Evolutionary conservation across 2,329 filamentous ascomycete species (phyloP).

Genomic region (Cyanodermella asteris): DNA sequence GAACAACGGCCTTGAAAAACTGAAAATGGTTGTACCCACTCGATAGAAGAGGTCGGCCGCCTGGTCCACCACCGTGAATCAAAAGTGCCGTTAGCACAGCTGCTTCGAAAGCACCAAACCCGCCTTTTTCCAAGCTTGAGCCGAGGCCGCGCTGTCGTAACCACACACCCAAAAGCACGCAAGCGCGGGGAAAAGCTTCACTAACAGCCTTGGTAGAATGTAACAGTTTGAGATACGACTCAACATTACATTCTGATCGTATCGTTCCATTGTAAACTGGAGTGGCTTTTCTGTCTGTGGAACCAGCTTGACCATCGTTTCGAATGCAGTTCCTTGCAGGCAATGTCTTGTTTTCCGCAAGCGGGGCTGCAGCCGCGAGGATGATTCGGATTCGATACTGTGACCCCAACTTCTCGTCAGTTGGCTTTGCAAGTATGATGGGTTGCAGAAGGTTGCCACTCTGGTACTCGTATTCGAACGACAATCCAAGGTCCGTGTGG

Average conservation of each 20-base stretch:
- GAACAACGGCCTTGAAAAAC: conserved; percentile 83
- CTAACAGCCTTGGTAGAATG: conserved; percentile 48
- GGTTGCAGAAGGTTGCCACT: conserved; percentile 61
- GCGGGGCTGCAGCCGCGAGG: conserved; percentile 47
- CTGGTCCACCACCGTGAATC: conserved; percentile 52
- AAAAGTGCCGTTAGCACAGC: conserved; percentile 57
- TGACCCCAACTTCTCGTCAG: conserved; percentile 16
- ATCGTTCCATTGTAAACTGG: conserved; percentile 79
- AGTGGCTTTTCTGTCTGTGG: conserved; percentile 25
- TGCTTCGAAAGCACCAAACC: conserved; percentile 91
- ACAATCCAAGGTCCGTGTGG: conserved; percentile 29
- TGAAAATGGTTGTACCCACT: conserved; percentile 73
- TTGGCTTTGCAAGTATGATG: conserved; percentile 29
- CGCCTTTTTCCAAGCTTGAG: conserved; percentile 47
- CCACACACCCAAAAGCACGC: conserved; percentile 72
- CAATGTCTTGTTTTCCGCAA: conserved; percentile 48
- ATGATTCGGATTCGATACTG: conserved; percentile 51
- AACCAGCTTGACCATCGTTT: conserved; percentile 21
- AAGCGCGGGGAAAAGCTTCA: conserved; percentile 58
- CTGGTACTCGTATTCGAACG: conserved; percentile 41
- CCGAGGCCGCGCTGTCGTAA: conserved; percentile 68
- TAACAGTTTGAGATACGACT: conserved; percentile 54
- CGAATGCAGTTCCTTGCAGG: conserved; percentile 51
- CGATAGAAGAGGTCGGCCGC: conserved; percentile 50
- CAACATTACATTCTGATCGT: conserved; percentile 52